Evolutionary conservation across 164 flowering plant species (phyloP).

Genomic region (Stephania cephalantha): DNA sequence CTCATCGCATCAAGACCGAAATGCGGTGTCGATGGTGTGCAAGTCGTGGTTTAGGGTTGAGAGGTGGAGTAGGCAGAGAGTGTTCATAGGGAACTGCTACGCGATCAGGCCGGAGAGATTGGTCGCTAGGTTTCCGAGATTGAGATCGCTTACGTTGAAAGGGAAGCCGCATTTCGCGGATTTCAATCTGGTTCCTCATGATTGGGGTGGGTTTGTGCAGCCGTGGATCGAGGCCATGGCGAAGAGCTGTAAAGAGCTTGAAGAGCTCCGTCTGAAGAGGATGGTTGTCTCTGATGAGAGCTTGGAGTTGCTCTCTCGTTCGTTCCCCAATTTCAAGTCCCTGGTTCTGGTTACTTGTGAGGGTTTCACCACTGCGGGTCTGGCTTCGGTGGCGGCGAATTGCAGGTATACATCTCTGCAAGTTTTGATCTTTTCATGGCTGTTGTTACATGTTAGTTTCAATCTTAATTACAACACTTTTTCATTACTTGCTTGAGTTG

Average conservation of each 20-base stretch:
- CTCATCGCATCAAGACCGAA: slow-evolving; percentile 54
- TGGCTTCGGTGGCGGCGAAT: slow-evolving; percentile 80
- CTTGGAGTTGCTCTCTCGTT: slow-evolving; percentile 62
- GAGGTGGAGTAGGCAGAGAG: slow-evolving; percentile 56
- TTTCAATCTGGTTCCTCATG: slow-evolving; percentile 76
- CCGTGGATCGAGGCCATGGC: slow-evolving; percentile 80
- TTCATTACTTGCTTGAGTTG: background rate
- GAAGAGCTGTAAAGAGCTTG: slow-evolving; percentile 40
- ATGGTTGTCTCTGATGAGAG: slow-evolving; percentile 85
- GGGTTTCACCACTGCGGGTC: slow-evolving; percentile 80
- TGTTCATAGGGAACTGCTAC: slow-evolving; percentile 82
- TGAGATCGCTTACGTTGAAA: slow-evolving; percentile 60
- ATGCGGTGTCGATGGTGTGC: slow-evolving; percentile 73
- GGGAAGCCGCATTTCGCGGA: slow-evolving; percentile 97
- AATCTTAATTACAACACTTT: background rate
- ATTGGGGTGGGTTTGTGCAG: slow-evolving; percentile 73
- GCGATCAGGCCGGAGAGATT: slow-evolving; percentile 63
- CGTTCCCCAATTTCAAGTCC: slow-evolving; percentile 69
- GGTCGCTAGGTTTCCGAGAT: slow-evolving; percentile 58
- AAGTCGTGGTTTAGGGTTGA: slow-evolving; percentile 75
- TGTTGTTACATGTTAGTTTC: no score
- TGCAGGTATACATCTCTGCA: slow-evolving; percentile 30
- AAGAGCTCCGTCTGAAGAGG: slow-evolving; percentile 84
- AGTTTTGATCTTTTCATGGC: background rate
- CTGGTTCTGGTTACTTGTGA: slow-evolving; percentile 82